Evolutionary conservation across 176 grass and related monocot species (phyloP), one percentile per base, ranked within the genome.

Genomic region (Musa acuminata): DNA sequence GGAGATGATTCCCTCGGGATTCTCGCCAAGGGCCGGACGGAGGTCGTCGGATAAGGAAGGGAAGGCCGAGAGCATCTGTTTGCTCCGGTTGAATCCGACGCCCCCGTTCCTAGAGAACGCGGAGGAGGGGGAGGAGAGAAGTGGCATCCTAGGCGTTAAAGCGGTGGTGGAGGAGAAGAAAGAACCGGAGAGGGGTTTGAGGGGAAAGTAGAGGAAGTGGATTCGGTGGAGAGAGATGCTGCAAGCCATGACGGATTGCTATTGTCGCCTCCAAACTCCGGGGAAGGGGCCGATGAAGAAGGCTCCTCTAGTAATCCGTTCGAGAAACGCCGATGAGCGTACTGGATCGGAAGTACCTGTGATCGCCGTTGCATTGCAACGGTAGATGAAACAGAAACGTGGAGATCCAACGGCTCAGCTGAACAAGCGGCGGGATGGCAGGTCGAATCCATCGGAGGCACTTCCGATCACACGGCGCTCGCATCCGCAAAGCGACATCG

Each of bases 1-100:
- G 1, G 88, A 96, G 23, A 96, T 85, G 79, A 96, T 76, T 13
- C 91, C 85, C 81, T 96, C 88, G 0, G 92, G 86, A 59, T 96
- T 72, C 83, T 96, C 91, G 62, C 85, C 92, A 49, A 92, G 81
- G 17, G 75, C 68, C 78, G 84, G 86, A n/a, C 92, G 86, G 55
- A 53, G 62, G 82, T 89, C 87, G 3, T 55, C 92, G 21, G 24
- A 11, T 8, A 82, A 79, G 29, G 74, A 81, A 71, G 72, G 81
- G 17, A 48, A 43, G 51, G 74, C 78, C 62, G 52, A 72, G 55
- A 53, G 35, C 35, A 43, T 43, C 35, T 5, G 35, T 43, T 43
- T 43, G 35, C 35, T 43, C 35, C 35, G 35, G 35, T 43, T 43
- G 35, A 43, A 43, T 43, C 35, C 4, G 27, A 50, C 64, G 14